Base-by-base conservation (phyloP, 1,284 basidiomycete species). In the Ganoderma boninense region DNA sequence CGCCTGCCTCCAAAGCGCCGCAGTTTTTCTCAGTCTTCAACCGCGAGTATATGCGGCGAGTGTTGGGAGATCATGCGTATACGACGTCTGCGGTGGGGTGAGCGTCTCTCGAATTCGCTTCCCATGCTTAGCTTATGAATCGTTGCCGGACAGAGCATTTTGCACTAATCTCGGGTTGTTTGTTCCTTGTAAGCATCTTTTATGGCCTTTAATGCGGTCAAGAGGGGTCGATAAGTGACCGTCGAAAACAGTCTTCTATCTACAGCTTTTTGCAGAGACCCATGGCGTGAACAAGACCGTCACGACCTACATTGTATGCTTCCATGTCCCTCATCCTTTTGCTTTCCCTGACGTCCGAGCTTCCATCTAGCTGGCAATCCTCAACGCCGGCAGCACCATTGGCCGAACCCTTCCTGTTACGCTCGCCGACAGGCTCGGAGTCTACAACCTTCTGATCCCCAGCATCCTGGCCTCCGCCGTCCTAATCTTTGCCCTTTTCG, bases 401-500 rank as follows among this genome's bases (percentile, higher is more conserved):
- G 87, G 87, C 42, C 85, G 87, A 16, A 72, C 88, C 26, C 68
- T 87, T 13, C 86, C 87, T 18, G 84, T 84, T 62, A 82, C 86
- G 69, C 78, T 87, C 63, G 87, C 87, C 26, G 85, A 87, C 75
- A 80, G 77, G 62, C 73, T 85, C 61, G 87, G 87, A 4, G 78
- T 78, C 62, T 79, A 77, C 69, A 77, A 74, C 62, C 74, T 77
- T 73, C 74, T 80, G 59, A 64, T 80, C 16, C 81, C 83, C 0
- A 83, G 82, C 59, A 79, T 86, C n/a, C 74, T 78, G 44, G 76
- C 82, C 43, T 85, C 84, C 29, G 79, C 84, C 10, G 79, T 79
- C 14, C 76, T 87, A 23, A 79, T 83, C 8, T 85, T 87, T 69
- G 80, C 78, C 32, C 83, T 87, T 69, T 82, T 87, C 66, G 83